Percentiles rank a stretch among this genome's conserved stretches.
phyloP scores from a whole-genome alignment of 495 filamentous ascomycete genomes.

The Tuber calosporum region DNA sequence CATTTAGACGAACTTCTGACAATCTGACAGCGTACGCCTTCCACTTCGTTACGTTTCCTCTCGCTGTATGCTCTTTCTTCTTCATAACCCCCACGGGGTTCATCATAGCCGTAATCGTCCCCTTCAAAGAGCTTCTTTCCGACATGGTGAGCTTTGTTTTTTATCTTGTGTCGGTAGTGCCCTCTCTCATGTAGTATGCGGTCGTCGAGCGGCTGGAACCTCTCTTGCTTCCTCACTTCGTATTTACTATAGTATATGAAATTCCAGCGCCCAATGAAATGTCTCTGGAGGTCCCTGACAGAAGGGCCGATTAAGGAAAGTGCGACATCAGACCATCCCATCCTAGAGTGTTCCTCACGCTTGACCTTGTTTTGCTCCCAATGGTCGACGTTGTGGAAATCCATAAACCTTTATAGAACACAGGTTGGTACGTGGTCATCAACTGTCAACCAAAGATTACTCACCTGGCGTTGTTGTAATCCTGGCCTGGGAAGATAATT shows the following conservation, averaged over 20 bases:
- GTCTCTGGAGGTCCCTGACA: slow-evolving; percentile 65
- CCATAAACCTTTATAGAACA: slow-evolving; percentile 53
- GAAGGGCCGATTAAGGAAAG: slow-evolving; percentile 73
- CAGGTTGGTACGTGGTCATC: not conserved
- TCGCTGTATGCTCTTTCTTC: slow-evolving; percentile 16
- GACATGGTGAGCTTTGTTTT: slow-evolving; percentile 31
- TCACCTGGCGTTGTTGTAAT: slow-evolving; percentile 76
- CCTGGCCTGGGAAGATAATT: slow-evolving; percentile 81
- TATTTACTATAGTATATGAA: slow-evolving; percentile 87
- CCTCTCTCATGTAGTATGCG: slow-evolving; percentile 22
- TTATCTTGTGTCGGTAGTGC: slow-evolving; percentile 29
- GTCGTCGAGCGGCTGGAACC: slow-evolving; percentile 53
- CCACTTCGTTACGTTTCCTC: slow-evolving; percentile 32
- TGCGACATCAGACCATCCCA: slow-evolving; percentile 92
- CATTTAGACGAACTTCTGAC: slow-evolving; percentile 49
- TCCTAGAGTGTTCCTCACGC: slow-evolving; percentile 68
- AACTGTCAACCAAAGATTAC: not conserved
- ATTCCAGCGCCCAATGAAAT: slow-evolving; percentile 89
- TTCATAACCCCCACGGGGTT: slow-evolving; percentile 25
- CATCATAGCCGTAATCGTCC: slow-evolving; percentile 7
- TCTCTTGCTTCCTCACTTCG: slow-evolving; percentile 53
- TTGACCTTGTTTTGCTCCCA: slow-evolving; percentile 85
- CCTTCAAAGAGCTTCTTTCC: slow-evolving; percentile 19
- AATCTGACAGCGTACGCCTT: slow-evolving; percentile 59
- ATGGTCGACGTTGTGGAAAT: slow-evolving; percentile 77